Evolutionary conservation across 441 rosid species (phyloP).

Genomic region (Pelargonium citronellum): DNA sequence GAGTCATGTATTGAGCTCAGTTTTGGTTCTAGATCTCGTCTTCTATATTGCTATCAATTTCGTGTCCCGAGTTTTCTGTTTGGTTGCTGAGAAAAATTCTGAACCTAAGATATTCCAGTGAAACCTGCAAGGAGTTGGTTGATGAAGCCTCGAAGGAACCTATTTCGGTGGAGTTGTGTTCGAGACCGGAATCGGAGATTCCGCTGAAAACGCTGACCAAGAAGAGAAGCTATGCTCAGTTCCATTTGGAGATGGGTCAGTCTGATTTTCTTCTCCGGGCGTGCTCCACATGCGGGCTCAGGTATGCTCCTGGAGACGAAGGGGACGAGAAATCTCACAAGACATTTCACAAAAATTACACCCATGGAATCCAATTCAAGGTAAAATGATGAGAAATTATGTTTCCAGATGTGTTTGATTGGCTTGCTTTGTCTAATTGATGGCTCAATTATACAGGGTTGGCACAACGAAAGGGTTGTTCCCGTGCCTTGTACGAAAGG

Average conservation of each 20-base stretch:
- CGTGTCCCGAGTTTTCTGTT: conserved; percentile 4
- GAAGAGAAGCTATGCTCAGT: conserved; percentile 77
- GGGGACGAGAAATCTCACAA: conserved; percentile 66
- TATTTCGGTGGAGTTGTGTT: conserved; percentile 13
- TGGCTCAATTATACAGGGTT: conserved; percentile 41
- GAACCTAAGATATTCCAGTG: conserved; percentile 11
- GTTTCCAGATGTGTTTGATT: background rate
- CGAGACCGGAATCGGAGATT: conserved; percentile 22
- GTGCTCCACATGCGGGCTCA: conserved; percentile 52
- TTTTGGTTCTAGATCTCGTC: background rate
- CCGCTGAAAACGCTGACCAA: conserved; percentile 38
- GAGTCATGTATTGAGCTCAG: conserved; percentile 4
- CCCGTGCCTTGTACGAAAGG: conserved; percentile 24
- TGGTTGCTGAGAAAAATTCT: conserved; percentile 8
- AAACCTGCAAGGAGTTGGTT: conserved; percentile 19
- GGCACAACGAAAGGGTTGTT: conserved; percentile 56
- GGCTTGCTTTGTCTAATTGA: background rate
- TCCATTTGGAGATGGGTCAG: conserved; percentile 76
- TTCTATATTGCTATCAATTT: background rate
- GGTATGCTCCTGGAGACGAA: conserved; percentile 66
- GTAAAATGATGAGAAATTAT: conserved; percentile 23
- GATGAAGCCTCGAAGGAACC: conserved; percentile 9
- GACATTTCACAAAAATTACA: conserved; percentile 52
- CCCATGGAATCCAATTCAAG: conserved; percentile 65
- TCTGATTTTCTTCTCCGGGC: conserved; percentile 70